Conservation (phyloP, 495 filamentous ascomycete species). For the Xylaria castorea region DNA sequence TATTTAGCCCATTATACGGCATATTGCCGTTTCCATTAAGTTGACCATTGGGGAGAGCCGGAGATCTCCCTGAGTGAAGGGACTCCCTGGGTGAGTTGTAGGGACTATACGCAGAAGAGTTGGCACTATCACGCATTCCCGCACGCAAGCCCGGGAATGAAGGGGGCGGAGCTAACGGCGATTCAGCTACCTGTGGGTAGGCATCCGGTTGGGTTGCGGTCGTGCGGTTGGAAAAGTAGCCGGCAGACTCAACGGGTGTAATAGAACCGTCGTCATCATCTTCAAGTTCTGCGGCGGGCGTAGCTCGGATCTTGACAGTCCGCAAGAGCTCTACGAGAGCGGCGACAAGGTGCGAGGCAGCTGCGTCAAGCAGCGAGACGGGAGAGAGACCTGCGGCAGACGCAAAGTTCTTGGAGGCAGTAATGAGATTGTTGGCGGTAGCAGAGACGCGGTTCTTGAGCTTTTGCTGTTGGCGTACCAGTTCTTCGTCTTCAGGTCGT, state of each 20-base stretch:
- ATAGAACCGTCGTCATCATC: slow-evolving; percentile 72
- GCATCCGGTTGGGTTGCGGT: slow-evolving; percentile 46
- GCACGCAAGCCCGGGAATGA: slow-evolving; percentile 57
- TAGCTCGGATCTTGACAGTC: slow-evolving; percentile 81
- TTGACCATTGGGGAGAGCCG: slow-evolving; percentile 38
- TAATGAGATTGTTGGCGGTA: slow-evolving; percentile 95
- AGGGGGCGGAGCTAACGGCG: slow-evolving; percentile 48
- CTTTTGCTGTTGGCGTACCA: slow-evolving; percentile 63
- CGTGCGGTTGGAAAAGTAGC: slow-evolving; percentile 58
- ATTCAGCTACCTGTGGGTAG: slow-evolving; percentile 34
- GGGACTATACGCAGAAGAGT: slow-evolving; percentile 63
- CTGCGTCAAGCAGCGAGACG: slow-evolving; percentile 92
- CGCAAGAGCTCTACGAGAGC: slow-evolving; percentile 85
- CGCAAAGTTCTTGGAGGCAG: slow-evolving; percentile 89
- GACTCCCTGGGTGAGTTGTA: slow-evolving; percentile 61
- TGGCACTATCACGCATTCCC: slow-evolving; percentile 49
- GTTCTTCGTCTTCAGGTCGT: slow-evolving; percentile 53
- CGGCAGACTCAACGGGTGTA: slow-evolving; percentile 58
- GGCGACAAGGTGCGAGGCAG: slow-evolving; percentile 88
- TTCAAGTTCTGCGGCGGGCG: slow-evolving; percentile 73
- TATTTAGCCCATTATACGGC: slow-evolving; percentile 45
- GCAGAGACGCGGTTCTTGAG: slow-evolving; percentile 81
- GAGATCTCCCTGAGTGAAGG: background rate
- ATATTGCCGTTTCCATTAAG: slow-evolving; percentile 38
- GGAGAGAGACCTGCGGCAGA: slow-evolving; percentile 83